A percentile compares a stretch with the other conserved stretches of the same genome.
phyloP scores from a whole-genome alignment of 805 yeast genomes.

The Spathaspora passalidarum region DNA sequence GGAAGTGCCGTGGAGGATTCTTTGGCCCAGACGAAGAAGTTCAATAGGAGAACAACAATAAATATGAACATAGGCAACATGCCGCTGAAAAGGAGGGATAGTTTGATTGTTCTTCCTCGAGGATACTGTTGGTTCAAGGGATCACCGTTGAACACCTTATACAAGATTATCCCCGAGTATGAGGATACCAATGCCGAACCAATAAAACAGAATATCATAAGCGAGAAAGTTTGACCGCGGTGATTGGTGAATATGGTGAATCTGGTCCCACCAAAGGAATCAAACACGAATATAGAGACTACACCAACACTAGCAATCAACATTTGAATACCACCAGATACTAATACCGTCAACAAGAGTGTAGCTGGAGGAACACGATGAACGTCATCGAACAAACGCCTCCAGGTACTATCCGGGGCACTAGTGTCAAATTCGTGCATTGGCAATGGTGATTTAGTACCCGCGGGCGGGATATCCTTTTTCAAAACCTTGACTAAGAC shows the following conservation, averaged over 20 bases:
- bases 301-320: slow-evolving; percentile 64
- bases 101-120: slow-evolving; percentile 9
- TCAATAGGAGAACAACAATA: slow-evolving; percentile 51
- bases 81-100: slow-evolving; percentile 33
- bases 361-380: slow-evolving; percentile 50
- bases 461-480: slow-evolving; percentile 4
- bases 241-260: slow-evolving; percentile 62
- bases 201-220: slow-evolving; percentile 58
- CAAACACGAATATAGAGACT: slow-evolving; percentile 46
- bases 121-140: slow-evolving; percentile 26
- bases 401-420: slow-evolving; percentile 42
- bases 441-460: slow-evolving; percentile 11
- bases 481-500: slow-evolving; percentile 56
- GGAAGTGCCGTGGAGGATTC: slow-evolving; percentile 77
- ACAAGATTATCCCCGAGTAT: slow-evolving; percentile 62
- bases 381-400: slow-evolving; percentile 50
- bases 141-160: slow-evolving; percentile 49
- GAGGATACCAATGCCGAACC: slow-evolving; percentile 76
- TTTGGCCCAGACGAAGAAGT: slow-evolving; percentile 71
- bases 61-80: slow-evolving; percentile 48
- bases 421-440: slow-evolving; percentile 7
- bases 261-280: slow-evolving; percentile 34
- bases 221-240: slow-evolving; percentile 63
- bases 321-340: slow-evolving; percentile 75
- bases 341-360: slow-evolving; percentile 50